A percentile compares a stretch with the other conserved stretches of the same genome.
phyloP scores from a whole-genome alignment of 2,329 filamentous ascomycete species.

The Chrysoporthe puriensis region DNA sequence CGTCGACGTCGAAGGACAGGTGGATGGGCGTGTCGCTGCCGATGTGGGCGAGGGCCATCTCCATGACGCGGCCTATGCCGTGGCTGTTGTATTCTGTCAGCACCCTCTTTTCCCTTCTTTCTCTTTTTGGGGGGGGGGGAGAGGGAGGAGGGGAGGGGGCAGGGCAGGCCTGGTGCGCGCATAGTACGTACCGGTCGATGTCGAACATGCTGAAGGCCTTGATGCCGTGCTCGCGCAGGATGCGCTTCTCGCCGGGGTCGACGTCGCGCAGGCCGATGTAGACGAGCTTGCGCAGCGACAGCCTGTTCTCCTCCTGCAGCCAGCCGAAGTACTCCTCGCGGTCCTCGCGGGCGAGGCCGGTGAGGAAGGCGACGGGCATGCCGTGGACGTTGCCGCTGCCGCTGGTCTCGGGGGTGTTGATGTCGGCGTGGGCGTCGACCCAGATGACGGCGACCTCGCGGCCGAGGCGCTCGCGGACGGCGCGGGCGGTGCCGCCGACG shows the following conservation, averaged over 20 bases:
- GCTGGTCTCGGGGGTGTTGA: constrained; percentile 92
- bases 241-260: constrained; percentile 90
- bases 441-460: constrained; percentile 94
- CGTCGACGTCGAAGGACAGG: constrained; percentile 95
- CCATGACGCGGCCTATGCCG: constrained; percentile 93
- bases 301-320: constrained; percentile 72
- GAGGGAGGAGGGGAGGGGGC: neutral
- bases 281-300: constrained; percentile 82
- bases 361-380: constrained; percentile 94
- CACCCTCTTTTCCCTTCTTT: neutral
- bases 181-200: constrained; percentile 72
- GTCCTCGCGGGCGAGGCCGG: constrained; percentile 78
- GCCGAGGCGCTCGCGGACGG: constrained; percentile 78
- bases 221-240: constrained; percentile 85
- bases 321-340: constrained; percentile 85
- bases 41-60: constrained; percentile 97
- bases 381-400: constrained; percentile 94
- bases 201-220: constrained; percentile 99
- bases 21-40: constrained; percentile 95
- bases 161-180: no score
- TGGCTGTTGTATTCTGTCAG: constrained; percentile 55
- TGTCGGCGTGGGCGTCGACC: constrained; percentile 98
- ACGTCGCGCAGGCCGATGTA: constrained; percentile 97
- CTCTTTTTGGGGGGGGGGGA: neutral
- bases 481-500: constrained; percentile 83